Percentiles rank a stretch among this genome's conserved stretches.
Conservation (phyloP, 2,329 filamentous ascomycete species). For the Pseudogymnoascus sp. region DNA sequence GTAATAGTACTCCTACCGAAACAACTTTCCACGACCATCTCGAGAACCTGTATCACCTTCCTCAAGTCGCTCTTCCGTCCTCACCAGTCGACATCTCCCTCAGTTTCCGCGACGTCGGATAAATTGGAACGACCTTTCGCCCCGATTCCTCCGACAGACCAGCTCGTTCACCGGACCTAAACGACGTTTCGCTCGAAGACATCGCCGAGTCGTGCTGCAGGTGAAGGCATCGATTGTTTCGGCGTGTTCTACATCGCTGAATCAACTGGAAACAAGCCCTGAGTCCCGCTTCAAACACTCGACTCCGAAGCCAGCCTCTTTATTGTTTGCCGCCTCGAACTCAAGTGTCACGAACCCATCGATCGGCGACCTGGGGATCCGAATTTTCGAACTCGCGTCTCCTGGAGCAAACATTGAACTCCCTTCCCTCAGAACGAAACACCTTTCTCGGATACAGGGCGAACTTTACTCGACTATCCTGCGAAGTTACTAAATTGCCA, state of each 20-base stretch:
- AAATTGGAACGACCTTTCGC: not conserved
- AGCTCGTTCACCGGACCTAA: not conserved
- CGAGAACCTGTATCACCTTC: not conserved
- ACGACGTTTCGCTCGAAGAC: not conserved
- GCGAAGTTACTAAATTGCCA: not conserved
- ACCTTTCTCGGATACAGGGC: not conserved
- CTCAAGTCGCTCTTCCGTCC: not conserved
- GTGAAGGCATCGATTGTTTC: not conserved
- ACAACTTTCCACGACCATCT: not conserved
- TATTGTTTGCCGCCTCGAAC: not conserved
- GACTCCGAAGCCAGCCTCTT: not conserved
- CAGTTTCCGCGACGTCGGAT: not conserved
- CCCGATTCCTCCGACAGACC: not conserved
- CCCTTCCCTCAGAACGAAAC: not conserved
- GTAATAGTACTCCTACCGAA: not conserved
- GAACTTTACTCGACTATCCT: not conserved
- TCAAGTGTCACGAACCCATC: not conserved
- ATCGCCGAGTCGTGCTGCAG: not conserved
- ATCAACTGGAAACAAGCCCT: not conserved
- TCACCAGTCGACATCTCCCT: not conserved
- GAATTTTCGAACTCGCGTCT: not conserved
- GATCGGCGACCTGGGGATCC: not conserved
- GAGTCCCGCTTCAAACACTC: not conserved
- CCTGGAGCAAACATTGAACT: not conserved
- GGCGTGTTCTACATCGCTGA: conserved; percentile 1